These are phyloP conservation scores for Inga leiocalycina DNA, from an alignment of 306 rosid species.

Conservation along the genomic window DNA sequence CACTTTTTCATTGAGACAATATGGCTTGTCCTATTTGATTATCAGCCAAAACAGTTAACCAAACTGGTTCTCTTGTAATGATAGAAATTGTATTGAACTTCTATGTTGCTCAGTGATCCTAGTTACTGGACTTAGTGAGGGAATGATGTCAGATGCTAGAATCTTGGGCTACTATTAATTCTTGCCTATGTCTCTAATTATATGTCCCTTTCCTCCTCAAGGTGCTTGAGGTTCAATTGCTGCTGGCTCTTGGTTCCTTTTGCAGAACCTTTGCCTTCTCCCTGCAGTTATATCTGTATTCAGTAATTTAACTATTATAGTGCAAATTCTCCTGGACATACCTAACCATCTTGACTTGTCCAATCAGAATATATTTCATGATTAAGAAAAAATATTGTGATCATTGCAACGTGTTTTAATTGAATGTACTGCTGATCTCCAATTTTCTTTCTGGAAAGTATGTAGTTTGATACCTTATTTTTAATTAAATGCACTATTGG, in stretches of 20 bases:
- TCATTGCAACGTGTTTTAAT: not conserved
- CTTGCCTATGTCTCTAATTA: not conserved
- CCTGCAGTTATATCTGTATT: not conserved
- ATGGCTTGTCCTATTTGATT: constrained; percentile 3
- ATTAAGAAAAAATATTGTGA: constrained; percentile 5
- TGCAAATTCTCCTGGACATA: not conserved
- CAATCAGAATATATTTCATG: constrained; percentile 2
- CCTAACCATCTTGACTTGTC: not conserved
- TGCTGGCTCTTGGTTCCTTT: constrained; percentile 8
- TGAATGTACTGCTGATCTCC: not conserved
- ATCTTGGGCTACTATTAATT: not conserved
- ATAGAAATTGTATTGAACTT: not conserved
- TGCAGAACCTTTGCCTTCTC: not conserved
- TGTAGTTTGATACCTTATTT: not conserved
- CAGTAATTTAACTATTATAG: not conserved
- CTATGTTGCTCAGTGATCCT: not conserved
- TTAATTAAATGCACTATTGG: not conserved
- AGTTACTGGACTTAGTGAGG: constrained; percentile 25
- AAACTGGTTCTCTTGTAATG: constrained; percentile 22
- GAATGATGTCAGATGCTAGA: constrained; percentile 7
- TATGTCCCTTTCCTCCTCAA: constrained; percentile 5
- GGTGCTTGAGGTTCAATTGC: not conserved
- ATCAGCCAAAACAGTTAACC: constrained; percentile 5
- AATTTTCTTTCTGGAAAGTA: not conserved
- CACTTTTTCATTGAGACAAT: constrained; percentile 5